Base-by-base conservation (phyloP, 2,329 filamentous ascomycete genomes). In the Orbilia quercus region DNA sequence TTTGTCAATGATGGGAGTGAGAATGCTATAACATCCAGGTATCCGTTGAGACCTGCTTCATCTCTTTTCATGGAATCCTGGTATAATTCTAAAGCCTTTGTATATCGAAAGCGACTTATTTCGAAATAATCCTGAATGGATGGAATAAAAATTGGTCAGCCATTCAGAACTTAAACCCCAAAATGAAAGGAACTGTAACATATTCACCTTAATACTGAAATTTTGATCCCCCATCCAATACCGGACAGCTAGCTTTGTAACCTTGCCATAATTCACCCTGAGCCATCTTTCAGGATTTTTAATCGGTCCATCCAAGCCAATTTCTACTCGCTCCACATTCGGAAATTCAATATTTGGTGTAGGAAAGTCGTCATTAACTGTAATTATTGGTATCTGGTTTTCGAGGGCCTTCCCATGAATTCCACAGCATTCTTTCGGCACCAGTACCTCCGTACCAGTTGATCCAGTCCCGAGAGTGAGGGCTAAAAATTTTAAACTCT, bases 191-290 rank as follows among this genome's bases (percentile, higher is more conserved):
- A n/a, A n/a, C n/a, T n/a, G n/a, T n/a, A n/a, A n/a, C n/a, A n/a
- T 16, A n/a, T 57, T 23, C 45, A 71, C 66, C 58, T 71, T 64
- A 7, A 71, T 25, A 25, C 64, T 34, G 34, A 71, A 71, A 40
- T 44, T 31, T 1, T 47, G 23, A 7, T 45, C 50, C 31, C 51
- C 40, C 20, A 64, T 31, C 12, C 44, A 36, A 44, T 44, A 58
- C 11, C 51, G 40, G 16, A 71, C 28, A 11, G 34, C 25, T 4
- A 71, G 7, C 18, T 51, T 57, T 20, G 16, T 62, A 5, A 71
- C 40, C 12, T 51, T 71, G 16, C 48, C 31, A n/a, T 57, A 63
- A 3, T 64, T 25, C 3, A 71, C 44, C 5, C 58, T 50, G n/a
- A 71, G 44, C 50, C 57, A 60, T 14, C 58, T 28, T 20, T 71